phyloP scores from a whole-genome alignment of 176 grass and related monocot genomes.

The Eremochloa ophiuroides region DNA sequence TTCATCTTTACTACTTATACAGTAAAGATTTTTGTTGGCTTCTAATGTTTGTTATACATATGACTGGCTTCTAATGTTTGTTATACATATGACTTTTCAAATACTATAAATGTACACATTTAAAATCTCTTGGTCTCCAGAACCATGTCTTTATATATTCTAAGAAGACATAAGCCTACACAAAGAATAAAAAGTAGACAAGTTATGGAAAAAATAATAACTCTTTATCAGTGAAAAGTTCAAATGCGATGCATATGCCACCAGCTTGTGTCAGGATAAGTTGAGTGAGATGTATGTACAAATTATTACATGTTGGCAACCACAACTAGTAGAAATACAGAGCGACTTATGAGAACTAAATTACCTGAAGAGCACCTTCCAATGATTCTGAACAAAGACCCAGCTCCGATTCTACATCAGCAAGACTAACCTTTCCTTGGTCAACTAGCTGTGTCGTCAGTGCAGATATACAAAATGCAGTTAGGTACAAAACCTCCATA shows the following conservation, averaged over 20 bases:
- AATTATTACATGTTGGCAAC: background rate
- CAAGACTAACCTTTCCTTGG: conserved; percentile 63
- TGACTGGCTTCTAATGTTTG: background rate
- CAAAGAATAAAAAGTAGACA: background rate
- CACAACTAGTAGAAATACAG: background rate
- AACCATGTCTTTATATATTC: background rate
- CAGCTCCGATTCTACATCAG: conserved; percentile 67
- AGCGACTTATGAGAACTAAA: background rate
- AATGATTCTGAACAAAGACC: conserved; percentile 66
- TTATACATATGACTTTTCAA: background rate
- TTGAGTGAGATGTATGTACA: background rate
- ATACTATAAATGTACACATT: background rate
- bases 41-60: background rate
- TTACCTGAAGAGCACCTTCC: conserved; percentile 75
- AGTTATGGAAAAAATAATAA: background rate
- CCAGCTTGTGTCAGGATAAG: background rate
- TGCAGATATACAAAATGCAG: conserved; percentile 26
- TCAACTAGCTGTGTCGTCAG: conserved; percentile 61
- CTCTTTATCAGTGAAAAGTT: background rate
- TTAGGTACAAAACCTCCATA: conserved; percentile 8
- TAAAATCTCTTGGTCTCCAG: background rate
- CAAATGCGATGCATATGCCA: background rate
- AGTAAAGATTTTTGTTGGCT: background rate
- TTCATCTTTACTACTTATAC: background rate
- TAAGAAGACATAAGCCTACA: background rate